Percentiles rank a stretch among this genome's conserved stretches.
These are phyloP conservation scores for Zygotorulaspora florentina DNA, from an alignment of 805 yeast species.

Conservation along the genomic window DNA sequence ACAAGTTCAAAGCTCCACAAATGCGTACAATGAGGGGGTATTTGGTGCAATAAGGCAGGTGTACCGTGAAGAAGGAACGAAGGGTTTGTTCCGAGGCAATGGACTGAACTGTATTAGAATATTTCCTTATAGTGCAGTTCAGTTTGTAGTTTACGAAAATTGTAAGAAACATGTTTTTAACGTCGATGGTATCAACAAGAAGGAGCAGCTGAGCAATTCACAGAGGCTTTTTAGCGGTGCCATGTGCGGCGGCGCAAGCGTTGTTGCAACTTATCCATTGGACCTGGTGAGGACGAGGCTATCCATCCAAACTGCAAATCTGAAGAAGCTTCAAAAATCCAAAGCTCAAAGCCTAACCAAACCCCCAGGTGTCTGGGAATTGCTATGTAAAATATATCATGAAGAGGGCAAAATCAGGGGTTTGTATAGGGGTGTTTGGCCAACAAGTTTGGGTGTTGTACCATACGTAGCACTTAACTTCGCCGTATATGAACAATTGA, in stretches of 20 bases:
- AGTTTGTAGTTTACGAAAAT: slow-evolving; percentile 77
- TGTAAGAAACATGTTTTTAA: slow-evolving; percentile 43
- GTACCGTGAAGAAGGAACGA: slow-evolving; percentile 88
- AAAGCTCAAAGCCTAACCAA: slow-evolving; percentile 35
- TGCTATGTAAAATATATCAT: slow-evolving; percentile 54
- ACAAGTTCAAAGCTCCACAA: slow-evolving; percentile 66
- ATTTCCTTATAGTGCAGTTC: slow-evolving; percentile 92
- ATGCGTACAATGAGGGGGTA: slow-evolving; percentile 60
- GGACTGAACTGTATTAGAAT: slow-evolving; percentile 85
- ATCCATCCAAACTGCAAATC: slow-evolving; percentile 80
- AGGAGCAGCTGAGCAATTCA: slow-evolving; percentile 42
- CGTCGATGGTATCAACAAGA: slow-evolving; percentile 26
- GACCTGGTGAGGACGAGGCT: slow-evolving; percentile 88
- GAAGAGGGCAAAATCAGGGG: slow-evolving; percentile 81
- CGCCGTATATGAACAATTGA: slow-evolving; percentile 78
- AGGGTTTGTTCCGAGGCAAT: slow-evolving; percentile 87
- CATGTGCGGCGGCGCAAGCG: slow-evolving; percentile 75
- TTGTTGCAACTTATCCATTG: slow-evolving; percentile 82
- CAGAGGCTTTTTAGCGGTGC: slow-evolving; percentile 76
- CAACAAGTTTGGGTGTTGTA: slow-evolving; percentile 93
- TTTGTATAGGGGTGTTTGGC: slow-evolving; percentile 77
- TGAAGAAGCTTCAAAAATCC: slow-evolving; percentile 41
- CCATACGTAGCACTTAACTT: slow-evolving; percentile 94
- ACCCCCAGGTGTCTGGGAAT: slow-evolving; percentile 69
- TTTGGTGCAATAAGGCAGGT: slow-evolving; percentile 69